Conservation (phyloP, 2,329 filamentous ascomycete genomes). For the Trichoderma sp. region DNA sequence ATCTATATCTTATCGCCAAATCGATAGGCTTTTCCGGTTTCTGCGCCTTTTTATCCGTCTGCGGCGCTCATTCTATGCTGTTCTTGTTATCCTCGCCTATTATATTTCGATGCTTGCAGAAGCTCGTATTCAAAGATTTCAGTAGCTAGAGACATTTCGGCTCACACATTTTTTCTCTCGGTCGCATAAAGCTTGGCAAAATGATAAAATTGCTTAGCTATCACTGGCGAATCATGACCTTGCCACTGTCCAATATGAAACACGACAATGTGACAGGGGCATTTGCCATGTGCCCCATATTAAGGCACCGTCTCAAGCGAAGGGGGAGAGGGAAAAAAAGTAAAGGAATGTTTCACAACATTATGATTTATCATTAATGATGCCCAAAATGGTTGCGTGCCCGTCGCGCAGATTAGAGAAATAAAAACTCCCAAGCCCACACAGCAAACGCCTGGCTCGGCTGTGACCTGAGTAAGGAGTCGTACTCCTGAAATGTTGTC, state of each 20-base stretch:
- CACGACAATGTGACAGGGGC: conserved; percentile 7
- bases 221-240: conserved; percentile 16
- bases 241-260: conserved; percentile 14
- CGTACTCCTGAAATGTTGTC: conserved; percentile 3
- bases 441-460: conserved; percentile 18
- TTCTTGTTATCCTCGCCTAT: background rate
- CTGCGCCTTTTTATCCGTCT: background rate
- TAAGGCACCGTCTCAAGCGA: conserved; percentile 10
- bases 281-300: conserved; percentile 12
- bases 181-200: conserved; percentile 16
- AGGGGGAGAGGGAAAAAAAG: background rate
- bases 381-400: conserved; percentile 6
- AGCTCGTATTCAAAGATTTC: conserved; percentile 8
- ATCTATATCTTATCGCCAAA: background rate
- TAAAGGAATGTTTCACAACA: conserved; percentile 11
- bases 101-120: background rate
- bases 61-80: background rate
- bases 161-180: background rate
- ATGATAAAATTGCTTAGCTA: conserved; percentile 14
- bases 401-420: background rate
- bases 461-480: conserved; percentile 3
- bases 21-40: background rate
- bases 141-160: background rate
- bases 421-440: conserved; percentile 8
- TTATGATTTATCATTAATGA: conserved; percentile 17